Evolutionary conservation across 208 protist genomes (phyloP).

Genomic region (Phytomonas sp.): DNA sequence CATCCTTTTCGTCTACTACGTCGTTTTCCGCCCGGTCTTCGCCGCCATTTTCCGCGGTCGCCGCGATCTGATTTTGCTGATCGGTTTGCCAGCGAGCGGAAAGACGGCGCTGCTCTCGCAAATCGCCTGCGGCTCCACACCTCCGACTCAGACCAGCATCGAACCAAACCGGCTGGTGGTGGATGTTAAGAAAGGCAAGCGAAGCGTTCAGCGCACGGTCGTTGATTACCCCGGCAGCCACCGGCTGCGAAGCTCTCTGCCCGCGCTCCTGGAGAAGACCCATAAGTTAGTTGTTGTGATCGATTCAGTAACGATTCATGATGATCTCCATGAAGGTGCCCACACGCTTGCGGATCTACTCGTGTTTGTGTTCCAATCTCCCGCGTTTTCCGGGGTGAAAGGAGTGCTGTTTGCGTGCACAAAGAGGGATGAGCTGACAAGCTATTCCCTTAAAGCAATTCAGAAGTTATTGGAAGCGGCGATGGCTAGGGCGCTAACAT

Average conservation of each 20-base stretch:
- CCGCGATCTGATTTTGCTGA: slow-evolving; percentile 30
- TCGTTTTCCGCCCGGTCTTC: slow-evolving; percentile 14
- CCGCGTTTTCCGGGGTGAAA: slow-evolving; percentile 64
- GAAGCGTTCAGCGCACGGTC: slow-evolving; percentile 12
- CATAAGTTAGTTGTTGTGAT: slow-evolving; percentile 59
- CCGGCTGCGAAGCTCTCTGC: slow-evolving; percentile 48
- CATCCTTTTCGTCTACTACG: neutral
- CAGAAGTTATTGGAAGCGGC: slow-evolving; percentile 61
- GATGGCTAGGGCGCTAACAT: slow-evolving; percentile 36
- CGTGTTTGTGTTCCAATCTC: slow-evolving; percentile 38
- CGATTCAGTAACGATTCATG: slow-evolving; percentile 66
- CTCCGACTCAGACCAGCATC: slow-evolving; percentile 59
- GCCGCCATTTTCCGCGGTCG: neutral
- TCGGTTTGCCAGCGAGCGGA: slow-evolving; percentile 58
- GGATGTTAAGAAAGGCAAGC: slow-evolving; percentile 1
- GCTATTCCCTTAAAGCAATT: slow-evolving; percentile 70
- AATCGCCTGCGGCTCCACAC: slow-evolving; percentile 19
- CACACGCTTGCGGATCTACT: slow-evolving; percentile 67
- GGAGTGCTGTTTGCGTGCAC: slow-evolving; percentile 62
- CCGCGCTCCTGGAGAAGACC: slow-evolving; percentile 34
- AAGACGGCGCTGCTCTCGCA: slow-evolving; percentile 78
- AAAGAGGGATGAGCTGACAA: slow-evolving; percentile 78
- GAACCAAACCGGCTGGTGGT: slow-evolving; percentile 30
- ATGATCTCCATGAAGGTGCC: slow-evolving; percentile 61
- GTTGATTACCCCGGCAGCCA: slow-evolving; percentile 79